Percentiles rank a stretch among this genome's conserved stretches.
phyloP scores from a whole-genome alignment of 2,329 filamentous ascomycete species.

The Pseudogymnoascus sp. region DNA sequence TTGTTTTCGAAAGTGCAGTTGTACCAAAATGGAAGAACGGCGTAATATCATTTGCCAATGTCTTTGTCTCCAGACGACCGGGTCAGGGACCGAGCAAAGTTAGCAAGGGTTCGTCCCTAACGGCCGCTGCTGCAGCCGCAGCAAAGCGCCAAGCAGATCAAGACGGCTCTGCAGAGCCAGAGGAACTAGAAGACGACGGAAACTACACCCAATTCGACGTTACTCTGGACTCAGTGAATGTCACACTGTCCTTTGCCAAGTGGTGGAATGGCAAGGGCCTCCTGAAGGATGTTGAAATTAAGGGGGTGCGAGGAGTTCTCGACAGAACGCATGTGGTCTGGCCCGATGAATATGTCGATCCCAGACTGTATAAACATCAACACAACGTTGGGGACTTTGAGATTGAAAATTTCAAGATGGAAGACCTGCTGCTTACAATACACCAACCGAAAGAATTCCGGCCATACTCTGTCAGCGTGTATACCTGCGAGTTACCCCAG shows the following conservation, averaged over 20 bases:
- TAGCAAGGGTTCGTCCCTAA: conserved; percentile 81
- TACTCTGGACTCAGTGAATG: conserved; percentile 90
- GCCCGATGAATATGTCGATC: conserved; percentile 63
- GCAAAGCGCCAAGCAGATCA: conserved; percentile 51
- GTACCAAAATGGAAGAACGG: conserved; percentile 93
- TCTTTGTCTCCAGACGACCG: conserved; percentile 87
- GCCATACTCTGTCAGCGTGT: conserved; percentile 94
- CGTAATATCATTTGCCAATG: conserved; percentile 93
- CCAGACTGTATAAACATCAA: conserved; percentile 78
- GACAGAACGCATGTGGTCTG: conserved; percentile 81
- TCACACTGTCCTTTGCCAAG: conserved; percentile 93
- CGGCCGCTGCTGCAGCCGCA: conserved; percentile 77
- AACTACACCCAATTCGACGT: conserved; percentile 98
- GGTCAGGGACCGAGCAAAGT: conserved; percentile 77
- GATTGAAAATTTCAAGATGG: conserved; percentile 92
- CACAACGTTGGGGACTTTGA: conserved; percentile 93
- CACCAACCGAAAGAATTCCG: conserved; percentile 86
- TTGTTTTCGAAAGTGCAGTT: conserved; percentile 96
- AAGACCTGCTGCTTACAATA: conserved; percentile 84
- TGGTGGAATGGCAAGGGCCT: conserved; percentile 98
- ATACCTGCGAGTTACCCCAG: conserved; percentile 87
- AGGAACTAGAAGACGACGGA: conserved; percentile 66
- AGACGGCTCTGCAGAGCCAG: conserved; percentile 22
- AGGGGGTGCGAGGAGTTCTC: conserved; percentile 84
- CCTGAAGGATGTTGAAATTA: conserved; percentile 85